Percentiles rank a stretch among this genome's conserved stretches.
Evolutionary conservation across 305 asterid genomes (phyloP).

Genomic region (Striga hermonthica): DNA sequence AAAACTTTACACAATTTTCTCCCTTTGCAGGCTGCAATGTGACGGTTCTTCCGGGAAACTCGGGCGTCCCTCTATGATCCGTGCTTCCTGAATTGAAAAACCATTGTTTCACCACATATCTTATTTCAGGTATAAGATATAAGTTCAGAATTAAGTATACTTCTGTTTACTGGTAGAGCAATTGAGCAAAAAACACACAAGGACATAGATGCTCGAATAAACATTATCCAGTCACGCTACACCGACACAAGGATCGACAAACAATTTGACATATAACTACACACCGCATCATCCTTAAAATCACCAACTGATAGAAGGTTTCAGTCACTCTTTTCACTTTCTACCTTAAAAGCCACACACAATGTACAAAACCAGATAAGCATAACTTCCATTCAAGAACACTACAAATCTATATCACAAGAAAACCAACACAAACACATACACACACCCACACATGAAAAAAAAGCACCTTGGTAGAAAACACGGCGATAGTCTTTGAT

Average conservation of each 20-base stretch:
- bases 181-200: neutral
- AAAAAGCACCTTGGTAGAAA: constrained; percentile 71
- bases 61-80: constrained; percentile 94
- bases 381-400: no score
- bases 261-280: neutral
- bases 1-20: constrained; percentile 59
- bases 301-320: no score
- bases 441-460: neutral
- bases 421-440: neutral
- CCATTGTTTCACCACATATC: no score
- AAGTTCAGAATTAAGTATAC: neutral
- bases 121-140: neutral
- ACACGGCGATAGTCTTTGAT: constrained; percentile 87
- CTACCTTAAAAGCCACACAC: constrained; percentile 1
- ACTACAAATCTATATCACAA: neutral
- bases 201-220: neutral
- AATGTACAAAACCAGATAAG: neutral
- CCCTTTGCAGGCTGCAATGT: constrained; percentile 87
- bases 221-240: neutral
- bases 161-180: neutral
- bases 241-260: neutral
- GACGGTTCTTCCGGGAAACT: constrained; percentile 89
- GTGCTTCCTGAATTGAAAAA: constrained; percentile 66
- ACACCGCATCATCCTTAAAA: no score
- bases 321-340: neutral